Evolutionary conservation across 305 asterid genomes (phyloP), one percentile per base, ranked within the genome.

Genomic region (Ilex paraguariensis): DNA sequence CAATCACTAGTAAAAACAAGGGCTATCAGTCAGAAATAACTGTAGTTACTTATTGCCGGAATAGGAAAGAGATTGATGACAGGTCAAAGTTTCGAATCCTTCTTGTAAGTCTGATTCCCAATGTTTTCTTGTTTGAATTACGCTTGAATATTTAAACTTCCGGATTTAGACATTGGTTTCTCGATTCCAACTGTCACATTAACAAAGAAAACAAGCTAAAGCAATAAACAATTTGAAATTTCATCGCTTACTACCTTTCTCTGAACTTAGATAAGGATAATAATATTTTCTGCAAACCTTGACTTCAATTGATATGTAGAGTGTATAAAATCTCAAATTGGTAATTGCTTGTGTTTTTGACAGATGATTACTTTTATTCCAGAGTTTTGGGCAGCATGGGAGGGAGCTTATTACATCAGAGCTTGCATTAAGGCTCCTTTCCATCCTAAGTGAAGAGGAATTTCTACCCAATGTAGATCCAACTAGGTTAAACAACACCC

Each of bases 301-400:
- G 6, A 2, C 59, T 63, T 62, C 69, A 65, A 68, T 81, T 68
- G 73, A 66, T 56, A 54, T 60, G 51, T 69, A 80, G 87, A 72
- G 77, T 77, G 59, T 70, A 68, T 80, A 75, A 81, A 57, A 80
- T 90, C 95, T 90, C 90, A 87, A 93, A 85, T 89, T 81, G 81
- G 82, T 81, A 84, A 88, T 80, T 79, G 82, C 83, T 87, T 80
- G 87, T 88, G 83, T 87, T 88, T 68, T 92, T 85, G 95, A 87
- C 95, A 89, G 97, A 88, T 82, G 82, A 81, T 92, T 92, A 87
- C 95, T 92, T 92, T 96, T 92, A 74, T 92, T 89, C 98, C 97
- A 91, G 97, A 91, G 82, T 88, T 88, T 91, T 84, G 98, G 98
- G 66, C 98, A 91, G 95, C 98, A 91, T 76, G 97, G 82, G 65